Evolutionary conservation across 2,329 filamentous ascomycete genomes (phyloP), one percentile per base, ranked within the genome.

Genomic region (Ceratocystis colombiana): DNA sequence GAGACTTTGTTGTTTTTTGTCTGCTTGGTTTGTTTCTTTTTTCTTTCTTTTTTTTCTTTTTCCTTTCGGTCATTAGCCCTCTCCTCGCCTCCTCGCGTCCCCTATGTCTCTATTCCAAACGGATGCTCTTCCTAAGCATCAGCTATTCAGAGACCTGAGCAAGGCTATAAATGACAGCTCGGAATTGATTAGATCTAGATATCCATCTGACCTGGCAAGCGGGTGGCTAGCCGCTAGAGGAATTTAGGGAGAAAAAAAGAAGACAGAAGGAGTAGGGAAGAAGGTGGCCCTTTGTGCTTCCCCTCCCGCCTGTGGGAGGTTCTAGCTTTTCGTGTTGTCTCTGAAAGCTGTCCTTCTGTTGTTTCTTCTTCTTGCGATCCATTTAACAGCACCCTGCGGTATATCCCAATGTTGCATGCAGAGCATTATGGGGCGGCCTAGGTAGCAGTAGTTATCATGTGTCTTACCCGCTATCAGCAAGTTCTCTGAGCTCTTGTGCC

Each of bases 21-120:
- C 37, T 41, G 10, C 37, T 25, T 53, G 25, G 22, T 15, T 15
- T 15, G 12, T 20, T 25, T 53, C 10, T 28, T 28, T 53, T 3
- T 17, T 7, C 5, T 15, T 12, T 22, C 10, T 22, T 20, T 25
- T 10, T 53, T 53, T 53, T 20, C 12, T 22, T 25, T 53, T 10
- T 25, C 20, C 46, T 48, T 7, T 48, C 46, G 5, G 12, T 41
- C 37, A 25, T 28, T 15, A 37, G 17, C 17, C 55, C 55, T 41
- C 15, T 59, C 28, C 8, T 59, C 28, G 55, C 55, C 30, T 37
- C 55, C 55, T 59, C 55, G 55, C 55, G 55, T n/a, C 15, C 55
- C 33, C 15, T 20, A 37, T 59, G 55, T 59, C 55, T 59, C 55
- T 37, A n/a, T 59, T 30, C 4, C 33, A 59, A 59, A 59, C 55